Percentiles rank a stretch among this genome's conserved stretches.
phyloP scores from a whole-genome alignment of 169 alveolate genomes.

The Plasmodium knowlesi region DNA sequence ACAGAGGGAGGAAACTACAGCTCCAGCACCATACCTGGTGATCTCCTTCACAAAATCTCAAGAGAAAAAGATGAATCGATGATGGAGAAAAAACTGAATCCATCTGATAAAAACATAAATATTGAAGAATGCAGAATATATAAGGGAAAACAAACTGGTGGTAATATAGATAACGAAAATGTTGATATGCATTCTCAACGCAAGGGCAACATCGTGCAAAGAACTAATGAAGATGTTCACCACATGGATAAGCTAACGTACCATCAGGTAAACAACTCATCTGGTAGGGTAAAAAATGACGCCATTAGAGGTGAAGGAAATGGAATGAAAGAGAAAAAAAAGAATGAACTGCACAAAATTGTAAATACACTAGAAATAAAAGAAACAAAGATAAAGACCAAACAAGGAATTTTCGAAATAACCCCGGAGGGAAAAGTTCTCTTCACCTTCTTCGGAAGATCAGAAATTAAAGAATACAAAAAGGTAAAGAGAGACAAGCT shows the following conservation, averaged over 20 bases:
- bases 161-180: conserved; percentile 21
- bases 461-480: conserved; percentile 69
- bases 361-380: conserved; percentile 67
- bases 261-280: conserved; percentile 3
- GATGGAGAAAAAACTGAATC: not conserved
- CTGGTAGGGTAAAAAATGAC: conserved; percentile 5
- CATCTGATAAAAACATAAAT: not conserved
- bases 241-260: not conserved
- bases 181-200: conserved; percentile 2
- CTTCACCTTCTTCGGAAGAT: conserved; percentile 71
- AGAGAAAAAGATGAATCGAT: not conserved
- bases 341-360: not conserved
- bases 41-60: not conserved
- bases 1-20: not conserved
- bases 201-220: not conserved
- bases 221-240: conserved; percentile 1
- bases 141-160: conserved; percentile 2
- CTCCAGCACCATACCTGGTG: not conserved
- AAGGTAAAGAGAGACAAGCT: conserved; percentile 34
- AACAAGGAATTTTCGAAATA: conserved; percentile 70
- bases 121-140: not conserved
- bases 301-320: not conserved
- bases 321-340: not conserved
- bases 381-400: conserved; percentile 55
- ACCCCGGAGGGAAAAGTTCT: conserved; percentile 46